phyloP scores from a whole-genome alignment of 1,139 yeast genomes.

The Hyphopichia fennica region DNA sequence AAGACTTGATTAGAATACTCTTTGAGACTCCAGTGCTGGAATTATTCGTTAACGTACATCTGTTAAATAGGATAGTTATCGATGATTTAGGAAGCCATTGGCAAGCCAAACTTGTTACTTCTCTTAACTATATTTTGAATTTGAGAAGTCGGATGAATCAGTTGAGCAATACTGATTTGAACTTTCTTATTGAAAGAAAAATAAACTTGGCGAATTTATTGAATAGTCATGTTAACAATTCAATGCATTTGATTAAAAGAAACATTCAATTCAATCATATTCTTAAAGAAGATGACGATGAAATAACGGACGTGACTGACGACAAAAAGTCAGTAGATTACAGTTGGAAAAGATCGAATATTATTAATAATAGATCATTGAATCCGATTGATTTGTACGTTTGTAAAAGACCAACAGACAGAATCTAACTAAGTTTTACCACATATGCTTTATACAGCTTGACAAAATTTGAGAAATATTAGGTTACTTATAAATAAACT shows the following conservation, averaged over 20 bases:
- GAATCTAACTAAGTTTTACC: too few species aligned
- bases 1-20: constrained; percentile 7
- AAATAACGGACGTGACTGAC: constrained; percentile 3
- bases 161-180: constrained; percentile 4
- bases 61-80: background rate
- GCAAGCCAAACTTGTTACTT: constrained; percentile 10
- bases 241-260: background rate
- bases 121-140: constrained; percentile 9
- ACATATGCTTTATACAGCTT: background rate
- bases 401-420: constrained; percentile 6
- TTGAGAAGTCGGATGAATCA: constrained; percentile 7
- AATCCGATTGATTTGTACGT: constrained; percentile 7
- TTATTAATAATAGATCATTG: constrained; percentile 5
- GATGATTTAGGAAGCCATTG: constrained; percentile 5
- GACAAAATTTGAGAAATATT: background rate
- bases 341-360: background rate
- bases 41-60: constrained; percentile 2
- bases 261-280: background rate
- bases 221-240: background rate
- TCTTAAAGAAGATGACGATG: constrained; percentile 10
- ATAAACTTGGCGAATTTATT: background rate
- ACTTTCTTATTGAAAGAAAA: background rate
- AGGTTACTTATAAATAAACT: background rate
- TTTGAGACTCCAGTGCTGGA: constrained; percentile 6
- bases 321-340: constrained; percentile 3